These are phyloP conservation scores for Microbotryomycetes sp. DNA, from an alignment of 1,284 basidiomycete genomes.

Conservation along the genomic window DNA sequence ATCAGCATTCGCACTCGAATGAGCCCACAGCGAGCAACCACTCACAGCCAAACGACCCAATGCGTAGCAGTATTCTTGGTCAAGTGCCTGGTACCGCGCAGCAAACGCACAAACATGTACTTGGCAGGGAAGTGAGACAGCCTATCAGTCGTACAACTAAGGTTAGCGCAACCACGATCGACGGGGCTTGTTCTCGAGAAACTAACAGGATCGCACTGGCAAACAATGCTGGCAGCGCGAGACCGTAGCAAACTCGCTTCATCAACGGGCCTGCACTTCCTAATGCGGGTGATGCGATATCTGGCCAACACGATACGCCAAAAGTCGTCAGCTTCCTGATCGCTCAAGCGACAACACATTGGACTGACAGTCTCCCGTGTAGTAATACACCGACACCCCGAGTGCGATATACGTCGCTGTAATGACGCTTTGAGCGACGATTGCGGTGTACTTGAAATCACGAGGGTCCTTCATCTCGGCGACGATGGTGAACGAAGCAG, in stretches of 20 bases:
- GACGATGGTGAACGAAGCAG: not conserved
- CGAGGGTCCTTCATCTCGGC: slow-evolving; percentile 4
- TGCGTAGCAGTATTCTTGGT: not conserved
- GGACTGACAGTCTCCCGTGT: not conserved
- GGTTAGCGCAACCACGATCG: too few relatives aligned
- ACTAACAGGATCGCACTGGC: slow-evolving; percentile 11
- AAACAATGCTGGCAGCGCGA: slow-evolving; percentile 40
- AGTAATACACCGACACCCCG: slow-evolving; percentile 26
- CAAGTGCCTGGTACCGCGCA: not conserved
- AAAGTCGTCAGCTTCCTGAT: too few relatives aligned
- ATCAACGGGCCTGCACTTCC: slow-evolving; percentile 43
- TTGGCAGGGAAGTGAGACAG: not conserved
- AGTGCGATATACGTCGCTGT: slow-evolving; percentile 31
- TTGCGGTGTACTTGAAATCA: slow-evolving; percentile 2
- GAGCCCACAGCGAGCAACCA: too few relatives aligned
- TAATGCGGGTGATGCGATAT: slow-evolving; percentile 43
- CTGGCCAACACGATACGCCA: slow-evolving; percentile 19
- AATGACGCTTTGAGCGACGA: slow-evolving; percentile 1
- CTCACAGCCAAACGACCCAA: not conserved
- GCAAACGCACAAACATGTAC: not conserved
- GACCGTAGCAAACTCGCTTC: slow-evolving; percentile 42
- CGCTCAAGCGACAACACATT: not conserved
- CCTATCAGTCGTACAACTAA: too few relatives aligned
- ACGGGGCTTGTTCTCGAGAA: too few relatives aligned
- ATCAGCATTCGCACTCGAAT: too few relatives aligned